Evolutionary conservation across 2,329 filamentous ascomycete species (phyloP), one percentile per base, ranked within the genome.

Genomic region (Aspergillus niger): DNA sequence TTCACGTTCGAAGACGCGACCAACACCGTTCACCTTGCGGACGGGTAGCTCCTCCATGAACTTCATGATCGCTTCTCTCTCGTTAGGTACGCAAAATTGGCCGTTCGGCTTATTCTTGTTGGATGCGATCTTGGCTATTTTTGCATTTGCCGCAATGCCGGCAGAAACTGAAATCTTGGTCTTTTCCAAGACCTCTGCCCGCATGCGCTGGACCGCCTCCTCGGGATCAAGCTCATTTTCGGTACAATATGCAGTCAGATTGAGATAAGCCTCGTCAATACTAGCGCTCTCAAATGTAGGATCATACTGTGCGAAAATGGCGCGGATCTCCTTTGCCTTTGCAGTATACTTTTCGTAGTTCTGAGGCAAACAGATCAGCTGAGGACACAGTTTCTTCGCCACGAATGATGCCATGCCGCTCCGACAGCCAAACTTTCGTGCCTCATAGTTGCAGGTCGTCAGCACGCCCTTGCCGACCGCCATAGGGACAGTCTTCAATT

Each of bases 21-120:
- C 95, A n/a, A 99, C 86, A 1, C 95, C 95, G 66, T 97, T 97
- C 47, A 98, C 91, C 72, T 97, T 97, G 36, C 95, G 85, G 0
- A 92, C 92, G 0, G 93, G 89, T 24, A 99, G 80, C 30, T 89
- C 84, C 10, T 84, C 83, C 90, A 98, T 97, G 72, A 97, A 98
- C 0, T 83, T 79, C 85, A 98, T 87, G 61, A 99, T 92, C 0
- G 86, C 83, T 26, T 80, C 78, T 8, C 93, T 84, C 43, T 96
- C 89, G 55, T 84, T 90, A 0, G 89, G 83, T 1, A 98, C 80
- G 8, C 85, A 78, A 68, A 90, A 98, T 72, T 98, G 95, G 0
- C 95, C 95, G 68, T 99, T 96, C 0, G 95, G 95, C 72, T 99
- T 99, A 76, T 98, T 97, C 74, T 90, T 86, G 72, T 99, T 97